Conservation (phyloP, 768 basidiomycete genomes). For the Lentinula edodes region DNA sequence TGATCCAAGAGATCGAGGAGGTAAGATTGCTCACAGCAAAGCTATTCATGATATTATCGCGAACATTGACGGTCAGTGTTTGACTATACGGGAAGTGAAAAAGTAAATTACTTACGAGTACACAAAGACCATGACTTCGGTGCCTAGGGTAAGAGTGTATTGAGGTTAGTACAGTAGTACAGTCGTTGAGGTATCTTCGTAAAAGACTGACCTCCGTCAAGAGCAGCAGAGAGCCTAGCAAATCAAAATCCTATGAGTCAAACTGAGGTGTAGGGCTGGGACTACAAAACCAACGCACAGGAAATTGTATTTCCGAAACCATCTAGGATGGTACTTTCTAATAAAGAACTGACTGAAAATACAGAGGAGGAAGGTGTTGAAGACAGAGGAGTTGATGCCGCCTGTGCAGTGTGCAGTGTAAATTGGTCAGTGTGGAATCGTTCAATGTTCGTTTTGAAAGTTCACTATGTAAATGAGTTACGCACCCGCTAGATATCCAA, state of each 20-base stretch:
- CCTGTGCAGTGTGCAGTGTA: neutral
- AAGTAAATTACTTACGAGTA: conserved; percentile 21
- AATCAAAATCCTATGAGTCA: neutral
- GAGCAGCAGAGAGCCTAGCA: conserved; percentile 9
- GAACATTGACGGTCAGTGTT: neutral
- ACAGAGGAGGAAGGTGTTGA: conserved; percentile 16
- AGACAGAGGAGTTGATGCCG: conserved; percentile 20
- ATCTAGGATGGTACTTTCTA: conserved; percentile 25
- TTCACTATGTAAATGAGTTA: neutral
- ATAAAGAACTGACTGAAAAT: conserved; percentile 29
- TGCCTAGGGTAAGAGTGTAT: neutral
- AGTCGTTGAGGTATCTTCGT: neutral
- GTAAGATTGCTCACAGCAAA: neutral
- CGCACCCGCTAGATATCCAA: conserved; percentile 7
- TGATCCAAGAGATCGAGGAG: neutral
- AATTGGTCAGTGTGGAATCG: neutral
- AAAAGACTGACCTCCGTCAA: conserved; percentile 9
- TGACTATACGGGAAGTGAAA: neutral
- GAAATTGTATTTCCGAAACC: conserved; percentile 29
- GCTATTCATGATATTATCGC: neutral
- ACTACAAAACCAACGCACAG: conserved; percentile 8
- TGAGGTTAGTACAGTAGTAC: neutral
- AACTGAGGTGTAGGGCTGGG: too few species aligned
- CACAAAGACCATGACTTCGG: conserved; percentile 39
- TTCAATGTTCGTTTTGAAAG: too few species aligned